Evolutionary conservation across 208 protist species (phyloP), one percentile per base, ranked within the genome.

Genomic region (Leptomonas pyrrhocoris): DNA sequence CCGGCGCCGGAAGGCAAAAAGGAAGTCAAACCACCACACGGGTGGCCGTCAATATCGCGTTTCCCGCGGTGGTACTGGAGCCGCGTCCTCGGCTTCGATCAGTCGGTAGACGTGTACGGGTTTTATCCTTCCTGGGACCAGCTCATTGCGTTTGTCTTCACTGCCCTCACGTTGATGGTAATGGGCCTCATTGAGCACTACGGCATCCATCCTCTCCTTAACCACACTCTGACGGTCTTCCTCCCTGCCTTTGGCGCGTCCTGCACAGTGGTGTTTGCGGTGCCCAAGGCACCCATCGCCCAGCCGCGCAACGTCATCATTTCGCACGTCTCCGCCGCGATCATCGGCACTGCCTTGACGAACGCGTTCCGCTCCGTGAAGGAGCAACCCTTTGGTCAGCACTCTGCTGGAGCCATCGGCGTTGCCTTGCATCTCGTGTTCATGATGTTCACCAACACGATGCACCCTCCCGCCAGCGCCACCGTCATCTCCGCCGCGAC

Each of bases 391-490:
- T 90, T 86, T 63, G 82, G 82, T 34, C 65, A 78, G n/a, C 74
- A 88, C 61, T 77, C 63, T 34, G 88, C 76, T 16, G 83, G 78
- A n/a, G 75, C 85, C 19, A 77, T 89, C 15, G 88, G 71, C n/a
- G 81, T 94, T 18, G 80, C 60, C 16, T 34, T 89, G 56, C 85
- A 89, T 40, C 55, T 89, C 11, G 81, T 74, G 2, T 51, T 90
- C 6, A 89, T 91, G 83, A 77, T 73, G 54, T 25, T 83, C n/a
- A 90, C 81, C 21, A 90, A 90, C 72, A 84, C 79, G 8, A 65
- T 90, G 75, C 85, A 91, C 66, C 85, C 83, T 0, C 85, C 88
- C 12, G 83, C 83, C 12, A 86, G 83, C 50, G 83, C 83, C 16
- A 92, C 88, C 27, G 84, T 85, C 40, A 76, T 94, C 2, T 79